These are phyloP conservation scores for Pythium sp. DNA, from an alignment of 352 stramenopile species.

Conservation along the genomic window DNA sequence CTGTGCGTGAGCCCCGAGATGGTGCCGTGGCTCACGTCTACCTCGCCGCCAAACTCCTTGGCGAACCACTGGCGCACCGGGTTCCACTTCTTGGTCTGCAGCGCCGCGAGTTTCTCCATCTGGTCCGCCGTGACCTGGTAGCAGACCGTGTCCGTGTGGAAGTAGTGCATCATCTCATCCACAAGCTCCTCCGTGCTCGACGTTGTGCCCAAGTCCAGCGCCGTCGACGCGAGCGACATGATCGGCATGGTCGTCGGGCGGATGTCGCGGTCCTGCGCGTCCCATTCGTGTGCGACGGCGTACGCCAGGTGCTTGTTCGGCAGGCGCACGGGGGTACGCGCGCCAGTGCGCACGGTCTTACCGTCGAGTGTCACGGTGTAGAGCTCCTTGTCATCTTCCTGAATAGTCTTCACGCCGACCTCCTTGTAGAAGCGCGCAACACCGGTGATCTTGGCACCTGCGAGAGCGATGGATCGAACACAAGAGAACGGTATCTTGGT, in stretches of 20 bases:
- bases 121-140: constrained; percentile 81
- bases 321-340: constrained; percentile 58
- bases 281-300: constrained; percentile 82
- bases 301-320: constrained; percentile 66
- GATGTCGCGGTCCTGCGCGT: constrained; percentile 73
- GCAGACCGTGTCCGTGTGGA: constrained; percentile 88
- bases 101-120: constrained; percentile 72
- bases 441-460: constrained; percentile 81
- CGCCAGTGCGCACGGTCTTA: constrained; percentile 75
- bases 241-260: constrained; percentile 83
- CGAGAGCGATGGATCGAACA: background rate
- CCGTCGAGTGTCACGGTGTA: constrained; percentile 79
- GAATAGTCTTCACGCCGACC: constrained; percentile 63
- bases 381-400: constrained; percentile 24
- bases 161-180: constrained; percentile 83
- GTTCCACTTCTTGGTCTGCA: constrained; percentile 86
- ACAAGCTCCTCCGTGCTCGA: constrained; percentile 59
- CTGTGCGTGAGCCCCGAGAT: constrained; percentile 68
- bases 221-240: constrained; percentile 84
- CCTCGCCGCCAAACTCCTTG: constrained; percentile 64
- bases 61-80: constrained; percentile 83
- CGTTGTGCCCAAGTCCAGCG: constrained; percentile 60
- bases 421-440: constrained; percentile 82
- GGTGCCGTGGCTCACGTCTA: constrained; percentile 81
- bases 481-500: background rate